These are phyloP conservation scores for Zygosaccharomyces pseudobailii DNA, from an alignment of 1,139 yeast genomes.

Conservation along the genomic window DNA sequence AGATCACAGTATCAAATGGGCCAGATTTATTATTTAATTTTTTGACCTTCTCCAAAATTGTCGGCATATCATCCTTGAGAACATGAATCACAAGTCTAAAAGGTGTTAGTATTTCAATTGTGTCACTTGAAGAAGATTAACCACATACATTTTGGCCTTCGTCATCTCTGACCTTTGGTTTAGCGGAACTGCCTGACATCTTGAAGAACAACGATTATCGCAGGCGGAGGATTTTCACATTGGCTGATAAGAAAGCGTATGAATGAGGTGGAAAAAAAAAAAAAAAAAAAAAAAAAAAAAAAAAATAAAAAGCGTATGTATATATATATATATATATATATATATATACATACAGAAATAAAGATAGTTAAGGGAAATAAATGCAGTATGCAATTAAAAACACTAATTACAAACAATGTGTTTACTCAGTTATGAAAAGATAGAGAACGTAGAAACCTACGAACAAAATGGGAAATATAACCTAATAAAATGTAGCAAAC, in stretches of 20 bases:
- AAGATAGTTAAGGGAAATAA: neutral
- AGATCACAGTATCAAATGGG: conserved; percentile 54
- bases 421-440: neutral
- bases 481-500: conserved; percentile 39
- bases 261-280: neutral
- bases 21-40: conserved; percentile 53
- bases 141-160: conserved; percentile 18
- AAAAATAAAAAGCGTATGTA: too few species aligned
- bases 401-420: neutral
- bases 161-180: conserved; percentile 2
- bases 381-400: neutral
- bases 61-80: conserved; percentile 37
- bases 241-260: neutral
- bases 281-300: too few species aligned
- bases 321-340: too few species aligned
- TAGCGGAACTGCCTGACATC: neutral
- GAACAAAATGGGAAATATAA: neutral
- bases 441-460: neutral
- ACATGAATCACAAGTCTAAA: conserved; percentile 48
- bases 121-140: neutral
- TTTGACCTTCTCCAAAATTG: conserved; percentile 47
- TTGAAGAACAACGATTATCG: neutral
- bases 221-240: neutral
- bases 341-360: too few species aligned
- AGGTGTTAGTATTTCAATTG: conserved; percentile 4